Evolutionary conservation across 768 basidiomycete species (phyloP), one percentile per base, ranked within the genome.

Genomic region (Mycena pura): DNA sequence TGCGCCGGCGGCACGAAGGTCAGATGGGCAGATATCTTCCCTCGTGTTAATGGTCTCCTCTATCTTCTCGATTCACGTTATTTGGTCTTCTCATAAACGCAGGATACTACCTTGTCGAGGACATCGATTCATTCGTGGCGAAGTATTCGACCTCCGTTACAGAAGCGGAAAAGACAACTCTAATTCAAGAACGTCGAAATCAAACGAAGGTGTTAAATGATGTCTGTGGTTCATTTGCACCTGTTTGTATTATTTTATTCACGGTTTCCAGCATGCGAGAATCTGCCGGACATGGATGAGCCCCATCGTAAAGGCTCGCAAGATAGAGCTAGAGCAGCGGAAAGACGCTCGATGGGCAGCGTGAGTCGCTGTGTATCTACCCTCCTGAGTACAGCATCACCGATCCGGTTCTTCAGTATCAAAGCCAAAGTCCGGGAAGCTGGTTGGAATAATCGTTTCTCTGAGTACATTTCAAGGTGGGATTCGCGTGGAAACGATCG

Each of bases 81-180:
- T 36, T 27, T 19, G 2, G n/a, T n/a, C n/a, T 24, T 19, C 21
- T 38, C 19, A 15, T n/a, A n/a, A n/a, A n/a, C n/a, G n/a, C n/a
- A 60, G 59, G 51, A 19, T 46, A 6, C n/a, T 60, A 60, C n/a
- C 59, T 60, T 21, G 45, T 17, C 1, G 27, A 32, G 27, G 59
- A 54, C 22, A n/a, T 60, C 21, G 10, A 60, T 11, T 15, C 17
- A 9, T 60, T 60, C 13, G 25, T 32, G 38, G 45, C 3, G 1
- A n/a, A n/a, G n/a, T n/a, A n/a, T n/a, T n/a, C n/a, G n/a, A n/a
- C n/a, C n/a, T 28, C 44, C n/a, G 34, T n/a, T 3, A 13, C 47
- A 21, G 36, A 25, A 4, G 34, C 14, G 5, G 50, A 19, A 7
- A 40, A 45, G 22, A 6, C 1, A 19, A 38, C 17, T 24, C 59